Evolutionary conservation across 805 yeast species (phyloP).

Genomic region (Clavispora carvajalis): DNA sequence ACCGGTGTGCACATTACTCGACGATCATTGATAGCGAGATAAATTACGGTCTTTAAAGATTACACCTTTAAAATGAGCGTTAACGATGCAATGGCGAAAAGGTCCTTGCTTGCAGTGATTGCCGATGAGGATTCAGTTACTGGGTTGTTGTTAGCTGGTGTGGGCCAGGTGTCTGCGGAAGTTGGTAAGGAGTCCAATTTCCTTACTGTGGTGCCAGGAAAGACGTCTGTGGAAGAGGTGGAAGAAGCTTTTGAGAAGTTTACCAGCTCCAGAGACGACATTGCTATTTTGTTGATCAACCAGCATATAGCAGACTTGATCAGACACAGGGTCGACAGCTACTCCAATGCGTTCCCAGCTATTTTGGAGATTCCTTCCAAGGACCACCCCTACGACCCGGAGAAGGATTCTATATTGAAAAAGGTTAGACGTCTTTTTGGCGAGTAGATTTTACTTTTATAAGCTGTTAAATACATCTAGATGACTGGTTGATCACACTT

Average conservation of each 20-base stretch:
- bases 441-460: slow-evolving; percentile 42
- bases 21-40: background rate
- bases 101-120: slow-evolving; percentile 84
- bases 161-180: slow-evolving; percentile 73
- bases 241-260: slow-evolving; percentile 70
- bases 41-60: background rate
- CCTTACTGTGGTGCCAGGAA: slow-evolving; percentile 66
- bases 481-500: background rate
- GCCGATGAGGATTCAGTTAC: slow-evolving; percentile 98
- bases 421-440: slow-evolving; percentile 95
- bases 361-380: slow-evolving; percentile 94
- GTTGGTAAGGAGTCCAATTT: slow-evolving; percentile 73
- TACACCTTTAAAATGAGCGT: slow-evolving; percentile 16
- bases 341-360: slow-evolving; percentile 91
- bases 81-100: slow-evolving; percentile 50
- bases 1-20: background rate
- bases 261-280: slow-evolving; percentile 72
- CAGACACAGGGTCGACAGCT: slow-evolving; percentile 74
- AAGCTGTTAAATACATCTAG: background rate
- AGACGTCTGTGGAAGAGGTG: slow-evolving; percentile 72
- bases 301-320: slow-evolving; percentile 93
- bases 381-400: slow-evolving; percentile 98
- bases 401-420: slow-evolving; percentile 90
- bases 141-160: slow-evolving; percentile 91
- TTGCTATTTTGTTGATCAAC: slow-evolving; percentile 88